Conservation (phyloP, 2,329 filamentous ascomycete genomes). For the Ceratocystis huliohia region DNA sequence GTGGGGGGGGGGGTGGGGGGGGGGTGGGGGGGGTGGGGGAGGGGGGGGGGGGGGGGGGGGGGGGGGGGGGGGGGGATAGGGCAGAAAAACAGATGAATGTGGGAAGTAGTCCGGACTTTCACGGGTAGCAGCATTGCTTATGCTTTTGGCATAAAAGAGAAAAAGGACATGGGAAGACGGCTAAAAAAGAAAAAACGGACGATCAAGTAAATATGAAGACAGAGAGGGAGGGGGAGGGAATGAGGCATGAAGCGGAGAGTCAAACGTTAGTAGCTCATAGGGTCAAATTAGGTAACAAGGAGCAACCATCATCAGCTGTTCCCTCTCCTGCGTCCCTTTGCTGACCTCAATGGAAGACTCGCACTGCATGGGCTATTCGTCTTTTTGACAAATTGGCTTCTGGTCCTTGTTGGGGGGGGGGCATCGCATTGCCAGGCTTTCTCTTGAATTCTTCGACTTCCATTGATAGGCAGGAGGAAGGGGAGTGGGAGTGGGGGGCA, state of each 20-base stretch:
- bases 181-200: no score
- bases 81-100: neutral
- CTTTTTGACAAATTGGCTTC: neutral
- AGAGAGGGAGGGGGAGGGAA: neutral
- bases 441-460: neutral
- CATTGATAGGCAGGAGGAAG: neutral
- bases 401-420: neutral
- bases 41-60: no score
- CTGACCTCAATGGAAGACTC: neutral
- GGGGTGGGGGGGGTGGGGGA: no score
- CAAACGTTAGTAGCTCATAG: neutral
- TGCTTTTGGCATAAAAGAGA: neutral
- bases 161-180: no score
- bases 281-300: neutral
- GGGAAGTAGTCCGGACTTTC: neutral
- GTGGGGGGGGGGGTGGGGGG: no score
- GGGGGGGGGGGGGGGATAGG: neutral
- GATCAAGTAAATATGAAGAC: neutral
- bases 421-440: no score
- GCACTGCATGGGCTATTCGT: conserved; percentile 3
- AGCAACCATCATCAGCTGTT: neutral
- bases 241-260: neutral
- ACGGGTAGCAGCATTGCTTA: neutral
- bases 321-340: neutral
- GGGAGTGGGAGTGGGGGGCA: neutral